Evolutionary conservation across 2,329 filamentous ascomycete genomes (phyloP), one percentile per base, ranked within the genome.

Genomic region (Kalaharituber pfeilii): DNA sequence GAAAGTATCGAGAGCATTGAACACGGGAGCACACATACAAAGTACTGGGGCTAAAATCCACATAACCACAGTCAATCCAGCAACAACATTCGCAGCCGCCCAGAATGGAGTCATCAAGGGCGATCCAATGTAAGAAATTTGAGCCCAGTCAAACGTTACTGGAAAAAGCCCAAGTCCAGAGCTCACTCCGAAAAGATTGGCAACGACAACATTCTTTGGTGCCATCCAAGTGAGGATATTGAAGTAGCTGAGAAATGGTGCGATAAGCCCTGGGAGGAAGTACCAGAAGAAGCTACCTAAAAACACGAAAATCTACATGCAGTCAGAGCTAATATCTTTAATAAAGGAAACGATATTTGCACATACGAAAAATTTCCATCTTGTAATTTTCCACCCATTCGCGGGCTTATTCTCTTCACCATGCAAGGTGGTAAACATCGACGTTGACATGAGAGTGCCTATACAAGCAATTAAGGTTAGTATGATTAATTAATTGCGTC

Each of bases 121-220:
- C 3, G 85, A 91, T 15, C 86, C 86, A 62, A 93, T 91, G 64
- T 89, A 79, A 0, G 86, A 86, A 58, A 94, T 81, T 65, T 94
- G 86, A 0, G 84, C 84, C 86, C 86, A 94, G 69, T 94, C 86
- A 64, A 94, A 93, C 0, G 86, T 93, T 63, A 94, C 66, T 0
- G 86, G 86, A 58, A 93, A 86, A 29, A 94, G 70, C 0, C 86
- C 86, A 13, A 94, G 74, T 2, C 86, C 86, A 1, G 86, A 89
- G n/a, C 80, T 77, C 15, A 89, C 82, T 15, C 86, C 86, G 65
- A 93, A 93, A 59, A 94, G 71, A 66, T 93, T 93, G 27, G 86
- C 82, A 45, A 93, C 72, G 2, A 93, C 79, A n/a, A 91, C 82
- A 62, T 82, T 93, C 60, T 86, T 80, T 0, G 86, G 86, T 2